Evolutionary conservation across 805 yeast genomes (phyloP).

Genomic region (Kodamaea sagamina): DNA sequence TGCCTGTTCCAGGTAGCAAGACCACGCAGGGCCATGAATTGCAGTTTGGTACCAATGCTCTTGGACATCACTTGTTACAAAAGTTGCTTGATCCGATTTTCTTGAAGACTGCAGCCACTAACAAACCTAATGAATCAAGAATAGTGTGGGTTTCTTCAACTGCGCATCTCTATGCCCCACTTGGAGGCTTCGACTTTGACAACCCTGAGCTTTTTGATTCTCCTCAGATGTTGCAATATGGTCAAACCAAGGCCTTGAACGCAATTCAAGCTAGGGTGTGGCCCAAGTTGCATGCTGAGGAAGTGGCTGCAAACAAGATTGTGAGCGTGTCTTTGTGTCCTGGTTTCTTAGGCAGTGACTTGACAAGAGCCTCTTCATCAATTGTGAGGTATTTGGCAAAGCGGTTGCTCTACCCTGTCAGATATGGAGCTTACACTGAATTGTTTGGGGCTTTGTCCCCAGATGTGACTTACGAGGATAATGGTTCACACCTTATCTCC

Average conservation of each 20-base stretch:
- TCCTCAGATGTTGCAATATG: conserved; percentile 33
- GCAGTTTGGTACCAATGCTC: conserved; percentile 47
- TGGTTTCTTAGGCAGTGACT: conserved; percentile 38
- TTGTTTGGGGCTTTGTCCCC: conserved; percentile 47
- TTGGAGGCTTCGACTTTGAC: conserved; percentile 36
- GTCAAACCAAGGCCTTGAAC: conserved; percentile 46
- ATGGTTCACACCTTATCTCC: conserved; percentile 40
- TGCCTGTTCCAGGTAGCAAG: conserved; percentile 33
- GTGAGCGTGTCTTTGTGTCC: conserved; percentile 43
- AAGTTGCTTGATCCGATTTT: conserved; percentile 40
- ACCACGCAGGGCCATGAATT: conserved; percentile 49
- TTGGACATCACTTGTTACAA: conserved; percentile 50
- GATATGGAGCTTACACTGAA: conserved; percentile 47
- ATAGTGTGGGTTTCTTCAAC: conserved; percentile 49
- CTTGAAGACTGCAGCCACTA: conserved; percentile 29
- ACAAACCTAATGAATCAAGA: conserved; percentile 31
- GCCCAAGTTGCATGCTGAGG: conserved; percentile 29
- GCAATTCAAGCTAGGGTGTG: conserved; percentile 38
- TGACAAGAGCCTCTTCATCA: conserved; percentile 28
- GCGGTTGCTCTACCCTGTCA: conserved; percentile 20
- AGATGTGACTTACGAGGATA: conserved; percentile 29
- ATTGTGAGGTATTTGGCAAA: conserved; percentile 2
- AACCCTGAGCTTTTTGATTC: conserved; percentile 18
- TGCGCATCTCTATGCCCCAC: conserved; percentile 31
- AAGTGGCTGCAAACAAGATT: conserved; percentile 22